A percentile compares a stretch with the other conserved stretches of the same genome.
phyloP scores from a whole-genome alignment of 345 rosid genomes.

The Eucalyptus decipiens region DNA sequence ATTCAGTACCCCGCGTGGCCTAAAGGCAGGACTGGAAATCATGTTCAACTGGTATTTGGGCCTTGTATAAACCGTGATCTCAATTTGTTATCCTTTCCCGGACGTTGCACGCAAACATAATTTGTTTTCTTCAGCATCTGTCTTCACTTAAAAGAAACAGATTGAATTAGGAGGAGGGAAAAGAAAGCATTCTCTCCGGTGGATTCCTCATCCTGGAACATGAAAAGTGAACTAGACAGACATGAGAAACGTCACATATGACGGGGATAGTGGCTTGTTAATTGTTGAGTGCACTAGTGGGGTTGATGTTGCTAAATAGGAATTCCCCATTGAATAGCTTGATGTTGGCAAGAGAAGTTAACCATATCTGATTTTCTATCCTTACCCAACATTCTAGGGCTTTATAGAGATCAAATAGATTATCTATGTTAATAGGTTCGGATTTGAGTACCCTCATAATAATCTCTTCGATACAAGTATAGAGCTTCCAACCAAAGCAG shows the following conservation, averaged over 20 bases:
- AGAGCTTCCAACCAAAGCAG: background rate
- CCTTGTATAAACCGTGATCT: background rate
- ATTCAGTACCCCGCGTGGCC: background rate
- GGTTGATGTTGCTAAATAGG: background rate
- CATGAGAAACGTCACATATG: background rate
- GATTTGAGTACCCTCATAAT: background rate
- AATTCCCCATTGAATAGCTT: background rate
- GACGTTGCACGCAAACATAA: background rate
- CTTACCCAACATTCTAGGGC: background rate
- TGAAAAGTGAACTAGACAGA: background rate
- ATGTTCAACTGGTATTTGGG: background rate
- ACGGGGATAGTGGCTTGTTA: background rate
- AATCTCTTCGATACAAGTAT: background rate
- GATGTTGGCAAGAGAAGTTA: background rate
- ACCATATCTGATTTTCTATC: background rate
- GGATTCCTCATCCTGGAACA: background rate
- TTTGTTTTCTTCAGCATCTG: background rate
- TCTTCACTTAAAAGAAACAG: background rate
- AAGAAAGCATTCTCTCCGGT: background rate
- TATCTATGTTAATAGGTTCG: background rate
- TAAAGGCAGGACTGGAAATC: background rate
- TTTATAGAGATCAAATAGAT: background rate
- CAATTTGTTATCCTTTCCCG: background rate
- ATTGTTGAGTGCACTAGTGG: background rate
- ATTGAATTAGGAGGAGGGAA: background rate